A percentile compares a stretch with the other conserved stretches of the same genome.
Conservation (phyloP, 768 basidiomycete species). For the Tulasnella calospora region DNA sequence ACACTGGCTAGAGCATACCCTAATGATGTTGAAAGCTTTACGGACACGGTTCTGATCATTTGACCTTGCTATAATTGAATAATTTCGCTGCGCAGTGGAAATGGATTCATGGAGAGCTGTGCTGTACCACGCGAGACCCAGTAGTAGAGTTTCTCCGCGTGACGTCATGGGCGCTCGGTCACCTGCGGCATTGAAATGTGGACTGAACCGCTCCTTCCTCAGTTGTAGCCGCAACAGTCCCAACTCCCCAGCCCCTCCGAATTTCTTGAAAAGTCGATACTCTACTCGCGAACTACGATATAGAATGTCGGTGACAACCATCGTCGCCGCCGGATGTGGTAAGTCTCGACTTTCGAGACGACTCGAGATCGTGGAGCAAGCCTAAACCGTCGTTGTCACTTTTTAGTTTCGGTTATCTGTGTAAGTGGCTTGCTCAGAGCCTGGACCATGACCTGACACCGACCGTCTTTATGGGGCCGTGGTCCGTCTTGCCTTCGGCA, state of each 20-base stretch:
- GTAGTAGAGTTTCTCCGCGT: conserved; percentile 2
- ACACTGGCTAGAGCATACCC: too few relatives aligned
- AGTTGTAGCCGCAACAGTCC: not conserved
- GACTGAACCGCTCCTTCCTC: not conserved
- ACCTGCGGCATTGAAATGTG: not conserved
- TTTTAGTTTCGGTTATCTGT: not conserved
- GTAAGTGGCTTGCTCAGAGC: not conserved
- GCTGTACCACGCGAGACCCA: too few relatives aligned
- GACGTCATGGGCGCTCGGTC: conserved; percentile 1
- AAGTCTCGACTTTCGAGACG: not conserved
- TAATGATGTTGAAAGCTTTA: not conserved
- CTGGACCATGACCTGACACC: not conserved
- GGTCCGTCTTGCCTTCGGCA: not conserved
- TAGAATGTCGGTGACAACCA: not conserved
- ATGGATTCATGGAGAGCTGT: not conserved
- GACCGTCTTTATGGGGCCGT: too few relatives aligned
- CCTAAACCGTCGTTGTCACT: not conserved
- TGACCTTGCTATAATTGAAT: not conserved
- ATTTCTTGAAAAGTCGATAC: not conserved
- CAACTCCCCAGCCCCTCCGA: not conserved
- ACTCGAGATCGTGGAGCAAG: not conserved
- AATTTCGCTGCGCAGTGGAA: not conserved
- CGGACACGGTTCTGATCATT: not conserved
- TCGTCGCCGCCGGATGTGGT: not conserved
- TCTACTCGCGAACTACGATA: not conserved